Base-by-base conservation (phyloP, 345 rosid genomes). In the Pistacia vera region DNA sequence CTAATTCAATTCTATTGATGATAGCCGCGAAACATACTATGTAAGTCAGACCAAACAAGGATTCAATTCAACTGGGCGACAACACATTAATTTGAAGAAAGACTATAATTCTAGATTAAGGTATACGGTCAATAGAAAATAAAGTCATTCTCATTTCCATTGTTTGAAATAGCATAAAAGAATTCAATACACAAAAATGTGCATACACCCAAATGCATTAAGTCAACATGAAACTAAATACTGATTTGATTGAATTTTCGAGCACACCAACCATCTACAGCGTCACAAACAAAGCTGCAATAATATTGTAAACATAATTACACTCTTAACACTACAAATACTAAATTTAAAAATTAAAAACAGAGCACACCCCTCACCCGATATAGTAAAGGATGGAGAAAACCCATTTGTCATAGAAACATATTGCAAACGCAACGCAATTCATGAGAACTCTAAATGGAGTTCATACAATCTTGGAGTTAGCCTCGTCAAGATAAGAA, bases 201-300 rank as follows among this genome's bases (percentile, higher is more conserved):
- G 48, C 8, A 63, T 48, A 11, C 25, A 41, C 46, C 46, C 46
- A 41, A 41, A 41, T 41, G 46, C 46, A 41, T 41, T 5, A 41
- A 41, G 5, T 41, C 46, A 8, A 5, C 25, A 56, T 25, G 46
- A 58, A 66, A 18, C 0, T 5, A 28, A 1, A 30, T 20, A 17
- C 20, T 20, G 55, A 36, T n/a, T 90, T 95, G 99, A 79, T 95
- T 90, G 82, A 93, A 93, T 84, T 88, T 95, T 66, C 98, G 97
- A 68, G 99, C 98, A 75, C 93, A 91, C 97, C 98, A 93, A 59
- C 97, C 98, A 81, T 96, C 99, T 49, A 93, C 78, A 52, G 90
- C 98, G 77, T 95, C 99, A 76, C 97, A 95, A 22, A 92, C 93
- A 78, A 95, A 93, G 86, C 98, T 95, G 92, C 80, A 85, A 82